A percentile compares a stretch with the other conserved stretches of the same genome.
These are phyloP conservation scores for Brassica rapa DNA, from an alignment of 345 rosid genomes.

Conservation along the genomic window DNA sequence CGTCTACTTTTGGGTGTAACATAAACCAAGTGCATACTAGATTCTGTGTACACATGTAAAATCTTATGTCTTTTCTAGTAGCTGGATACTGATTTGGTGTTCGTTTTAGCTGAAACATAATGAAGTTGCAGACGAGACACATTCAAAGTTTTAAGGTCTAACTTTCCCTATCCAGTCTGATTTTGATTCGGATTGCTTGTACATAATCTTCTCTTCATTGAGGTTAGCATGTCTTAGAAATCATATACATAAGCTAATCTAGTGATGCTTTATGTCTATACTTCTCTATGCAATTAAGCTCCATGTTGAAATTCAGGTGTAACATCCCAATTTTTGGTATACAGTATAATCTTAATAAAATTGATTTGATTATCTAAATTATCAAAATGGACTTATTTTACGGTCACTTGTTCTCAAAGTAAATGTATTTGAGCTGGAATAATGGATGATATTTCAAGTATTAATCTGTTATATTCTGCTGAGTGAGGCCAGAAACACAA, in stretches of 20 bases:
- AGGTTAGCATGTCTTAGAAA: neutral
- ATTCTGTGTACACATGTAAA: slow-evolving; percentile 15
- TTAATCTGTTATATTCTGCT: too few species aligned
- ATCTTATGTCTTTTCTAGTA: neutral
- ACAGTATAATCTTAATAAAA: too few species aligned
- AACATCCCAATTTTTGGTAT: neutral
- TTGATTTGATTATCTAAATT: too few species aligned
- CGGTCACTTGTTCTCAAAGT: too few species aligned
- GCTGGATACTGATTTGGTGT: neutral
- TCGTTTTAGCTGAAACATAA: neutral
- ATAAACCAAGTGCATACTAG: neutral
- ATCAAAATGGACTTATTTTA: too few species aligned
- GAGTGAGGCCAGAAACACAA: too few species aligned
- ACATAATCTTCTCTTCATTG: neutral
- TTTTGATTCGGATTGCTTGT: neutral
- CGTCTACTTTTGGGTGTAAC: slow-evolving; percentile 25
- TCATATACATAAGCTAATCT: neutral
- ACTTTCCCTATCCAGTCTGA: neutral
- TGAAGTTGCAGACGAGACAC: neutral
- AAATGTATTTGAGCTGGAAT: too few species aligned
- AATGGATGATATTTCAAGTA: too few species aligned
- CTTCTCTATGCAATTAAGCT: neutral
- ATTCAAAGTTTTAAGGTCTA: neutral
- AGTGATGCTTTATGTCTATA: neutral
- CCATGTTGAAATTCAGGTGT: neutral